Conservation (phyloP, 306 rosid genomes). For the Vigna trinervia region DNA sequence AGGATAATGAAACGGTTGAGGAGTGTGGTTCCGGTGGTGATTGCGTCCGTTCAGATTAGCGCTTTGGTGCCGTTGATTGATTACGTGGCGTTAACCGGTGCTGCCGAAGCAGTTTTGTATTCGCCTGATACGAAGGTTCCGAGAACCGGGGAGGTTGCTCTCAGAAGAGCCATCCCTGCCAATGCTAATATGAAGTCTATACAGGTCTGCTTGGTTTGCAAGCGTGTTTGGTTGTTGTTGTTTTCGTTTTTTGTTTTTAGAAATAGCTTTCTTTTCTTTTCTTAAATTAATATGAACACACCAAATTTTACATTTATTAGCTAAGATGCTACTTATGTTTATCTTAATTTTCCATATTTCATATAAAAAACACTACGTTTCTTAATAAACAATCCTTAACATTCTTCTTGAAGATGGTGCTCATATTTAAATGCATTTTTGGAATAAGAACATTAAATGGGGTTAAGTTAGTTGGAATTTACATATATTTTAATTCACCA, state of each 20-base stretch:
- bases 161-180: conserved; percentile 91
- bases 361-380: neutral
- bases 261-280: too few species aligned
- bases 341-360: too few species aligned
- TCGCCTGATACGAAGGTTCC: conserved; percentile 94
- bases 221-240: neutral
- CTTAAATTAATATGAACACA: too few species aligned
- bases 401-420: too few species aligned
- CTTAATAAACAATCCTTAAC: neutral
- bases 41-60: conserved; percentile 64
- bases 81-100: conserved; percentile 50
- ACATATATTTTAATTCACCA: too few species aligned
- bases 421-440: neutral
- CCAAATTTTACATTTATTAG: neutral
- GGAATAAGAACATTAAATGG: neutral
- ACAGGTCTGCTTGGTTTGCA: conserved; percentile 58
- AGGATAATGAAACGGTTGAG: conserved; percentile 57
- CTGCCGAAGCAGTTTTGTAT: conserved; percentile 73
- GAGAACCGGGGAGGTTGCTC: conserved; percentile 90
- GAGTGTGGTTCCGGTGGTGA: conserved; percentile 59
- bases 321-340: too few species aligned
- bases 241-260: too few species aligned
- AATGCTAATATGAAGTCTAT: conserved; percentile 83
- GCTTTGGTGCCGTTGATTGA: conserved; percentile 61
- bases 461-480: neutral